Percentiles rank a stretch among this genome's conserved stretches.
Conservation (phyloP, 805 yeast genomes). For the Saccharomycopsis sp. region DNA sequence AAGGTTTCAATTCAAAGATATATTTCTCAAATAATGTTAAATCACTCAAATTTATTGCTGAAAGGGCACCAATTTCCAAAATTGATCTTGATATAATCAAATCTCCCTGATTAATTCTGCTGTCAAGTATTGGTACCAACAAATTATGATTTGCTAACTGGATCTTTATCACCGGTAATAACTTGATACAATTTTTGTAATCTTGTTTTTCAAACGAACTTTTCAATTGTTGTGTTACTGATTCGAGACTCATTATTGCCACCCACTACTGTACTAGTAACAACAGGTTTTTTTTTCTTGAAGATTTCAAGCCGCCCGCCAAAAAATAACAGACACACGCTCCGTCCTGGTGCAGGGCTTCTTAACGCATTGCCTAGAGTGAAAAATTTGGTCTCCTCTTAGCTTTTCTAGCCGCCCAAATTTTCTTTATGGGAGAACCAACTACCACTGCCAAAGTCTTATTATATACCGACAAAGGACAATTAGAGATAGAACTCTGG, state of each 20-base stretch:
- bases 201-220: conserved; percentile 54
- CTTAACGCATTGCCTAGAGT: too few species aligned
- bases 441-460: conserved; percentile 53
- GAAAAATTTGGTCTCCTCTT: too few species aligned
- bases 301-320: too few species aligned
- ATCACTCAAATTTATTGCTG: conserved; percentile 58
- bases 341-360: too few species aligned
- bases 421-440: conserved; percentile 42
- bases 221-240: conserved; percentile 63
- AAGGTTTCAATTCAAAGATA: conserved; percentile 69
- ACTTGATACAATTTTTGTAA: conserved; percentile 49
- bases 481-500: conserved; percentile 55
- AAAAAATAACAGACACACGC: too few species aligned
- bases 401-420: too few species aligned
- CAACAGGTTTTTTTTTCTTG: not conserved
- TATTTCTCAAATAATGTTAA: conserved; percentile 64
- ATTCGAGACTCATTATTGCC: conserved; percentile 43
- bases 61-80: conserved; percentile 81
- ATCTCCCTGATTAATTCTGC: conserved; percentile 31
- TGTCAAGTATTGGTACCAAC: conserved; percentile 51
- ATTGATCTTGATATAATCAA: conserved; percentile 73
- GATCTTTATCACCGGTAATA: conserved; percentile 68
- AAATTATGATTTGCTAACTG: conserved; percentile 73
- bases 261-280: too few species aligned
- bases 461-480: conserved; percentile 51